phyloP scores from a whole-genome alignment of 2,329 filamentous ascomycete species.

The Exophiala phaeomuriformis region DNA sequence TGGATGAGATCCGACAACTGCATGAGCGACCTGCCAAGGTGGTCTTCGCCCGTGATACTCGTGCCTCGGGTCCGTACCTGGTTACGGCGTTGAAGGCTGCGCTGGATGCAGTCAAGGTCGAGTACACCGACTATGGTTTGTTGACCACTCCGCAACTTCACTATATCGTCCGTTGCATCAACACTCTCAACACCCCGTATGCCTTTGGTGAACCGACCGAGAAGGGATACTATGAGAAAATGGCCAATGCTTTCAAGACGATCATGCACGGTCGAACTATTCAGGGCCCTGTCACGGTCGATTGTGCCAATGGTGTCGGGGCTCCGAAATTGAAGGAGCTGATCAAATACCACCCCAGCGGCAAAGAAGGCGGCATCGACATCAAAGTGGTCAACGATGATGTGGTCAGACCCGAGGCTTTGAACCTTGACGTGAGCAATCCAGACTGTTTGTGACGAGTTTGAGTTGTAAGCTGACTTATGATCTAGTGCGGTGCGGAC shows the following conservation, averaged over 20 bases:
- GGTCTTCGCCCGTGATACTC: slow-evolving; percentile 85
- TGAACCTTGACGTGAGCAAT: slow-evolving; percentile 72
- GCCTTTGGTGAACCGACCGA: slow-evolving; percentile 86
- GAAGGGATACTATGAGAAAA: slow-evolving; percentile 90
- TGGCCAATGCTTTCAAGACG: slow-evolving; percentile 72
- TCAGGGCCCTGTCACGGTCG: slow-evolving; percentile 68
- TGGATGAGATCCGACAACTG: slow-evolving; percentile 49
- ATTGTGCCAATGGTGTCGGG: slow-evolving; percentile 95
- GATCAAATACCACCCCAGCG: slow-evolving; percentile 69
- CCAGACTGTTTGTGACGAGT: not conserved
- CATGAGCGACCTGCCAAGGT: slow-evolving; percentile 62
- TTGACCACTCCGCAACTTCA: slow-evolving; percentile 97
- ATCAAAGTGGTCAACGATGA: slow-evolving; percentile 90
- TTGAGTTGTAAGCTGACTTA: slow-evolving; percentile 18
- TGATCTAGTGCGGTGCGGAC: slow-evolving; percentile 74
- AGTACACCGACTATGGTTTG: slow-evolving; percentile 78
- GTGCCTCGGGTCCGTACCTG: slow-evolving; percentile 80
- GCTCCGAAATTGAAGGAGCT: slow-evolving; percentile 83
- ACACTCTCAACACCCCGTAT: slow-evolving; percentile 79
- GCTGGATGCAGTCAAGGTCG: slow-evolving; percentile 65
- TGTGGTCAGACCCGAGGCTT: slow-evolving; percentile 75
- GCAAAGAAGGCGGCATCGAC: slow-evolving; percentile 61
- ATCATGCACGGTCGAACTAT: slow-evolving; percentile 72
- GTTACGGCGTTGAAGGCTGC: slow-evolving; percentile 72
- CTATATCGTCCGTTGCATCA: slow-evolving; percentile 89